These are phyloP conservation scores for Cudoniella acicularis DNA, from an alignment of 495 filamentous ascomycete genomes.

Conservation along the genomic window DNA sequence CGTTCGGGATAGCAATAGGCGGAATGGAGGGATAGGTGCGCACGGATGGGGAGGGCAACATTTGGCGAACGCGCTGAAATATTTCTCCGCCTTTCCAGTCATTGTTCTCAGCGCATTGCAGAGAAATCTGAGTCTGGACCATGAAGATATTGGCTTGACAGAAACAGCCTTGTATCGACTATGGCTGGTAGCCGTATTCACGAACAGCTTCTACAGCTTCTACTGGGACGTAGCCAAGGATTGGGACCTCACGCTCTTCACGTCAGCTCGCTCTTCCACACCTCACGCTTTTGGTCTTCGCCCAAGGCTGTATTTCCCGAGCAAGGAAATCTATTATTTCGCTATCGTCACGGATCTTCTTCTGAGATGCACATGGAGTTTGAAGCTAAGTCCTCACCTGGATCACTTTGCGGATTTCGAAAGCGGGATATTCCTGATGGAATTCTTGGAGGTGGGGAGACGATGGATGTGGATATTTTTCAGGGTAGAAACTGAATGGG, in stretches of 20 bases:
- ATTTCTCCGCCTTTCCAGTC: slow-evolving; percentile 86
- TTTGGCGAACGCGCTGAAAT: slow-evolving; percentile 89
- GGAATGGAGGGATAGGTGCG: slow-evolving; percentile 25
- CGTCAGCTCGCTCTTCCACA: slow-evolving; percentile 42
- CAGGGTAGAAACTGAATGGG: slow-evolving; percentile 87
- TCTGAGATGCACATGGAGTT: slow-evolving; percentile 84
- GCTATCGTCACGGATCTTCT: slow-evolving; percentile 76
- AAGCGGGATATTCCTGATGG: slow-evolving; percentile 77
- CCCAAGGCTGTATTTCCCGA: slow-evolving; percentile 63
- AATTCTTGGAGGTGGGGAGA: slow-evolving; percentile 78
- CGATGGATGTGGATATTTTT: slow-evolving; percentile 98
- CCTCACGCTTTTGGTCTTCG: slow-evolving; percentile 77
- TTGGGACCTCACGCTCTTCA: slow-evolving; percentile 91
- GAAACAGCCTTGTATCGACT: slow-evolving; percentile 39
- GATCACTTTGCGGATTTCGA: slow-evolving; percentile 82
- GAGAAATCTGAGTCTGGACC: slow-evolving; percentile 52
- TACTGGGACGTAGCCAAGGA: slow-evolving; percentile 98
- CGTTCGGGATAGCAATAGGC: slow-evolving; percentile 52
- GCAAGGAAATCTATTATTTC: slow-evolving; percentile 70
- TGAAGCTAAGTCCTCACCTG: slow-evolving; percentile 76
- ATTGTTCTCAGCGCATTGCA: slow-evolving; percentile 73
- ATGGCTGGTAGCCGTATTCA: slow-evolving; percentile 58
- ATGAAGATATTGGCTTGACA: slow-evolving; percentile 38
- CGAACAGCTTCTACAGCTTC: slow-evolving; percentile 90
- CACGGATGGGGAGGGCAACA: slow-evolving; percentile 74